Percentiles rank a stretch among this genome's conserved stretches.
phyloP scores from a whole-genome alignment of 1,284 basidiomycete species.

The Rhodotorula sp. region DNA sequence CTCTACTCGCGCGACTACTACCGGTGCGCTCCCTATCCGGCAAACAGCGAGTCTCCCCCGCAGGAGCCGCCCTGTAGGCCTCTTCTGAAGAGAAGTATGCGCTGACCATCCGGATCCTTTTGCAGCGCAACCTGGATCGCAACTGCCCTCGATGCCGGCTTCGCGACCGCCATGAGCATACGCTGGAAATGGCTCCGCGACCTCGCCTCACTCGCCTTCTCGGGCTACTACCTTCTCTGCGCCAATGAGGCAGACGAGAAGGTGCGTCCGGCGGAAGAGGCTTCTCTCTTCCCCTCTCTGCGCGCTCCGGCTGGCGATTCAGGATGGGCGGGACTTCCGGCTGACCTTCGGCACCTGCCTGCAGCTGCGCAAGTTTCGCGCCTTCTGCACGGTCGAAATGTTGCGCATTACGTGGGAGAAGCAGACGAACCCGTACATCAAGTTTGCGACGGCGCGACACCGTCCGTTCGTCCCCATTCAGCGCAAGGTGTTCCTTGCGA shows the following conservation, averaged over 20 bases:
- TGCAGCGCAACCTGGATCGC: constrained; percentile 88
- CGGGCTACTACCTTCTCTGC: constrained; percentile 86
- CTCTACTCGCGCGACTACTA: constrained; percentile 53
- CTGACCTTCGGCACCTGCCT: not conserved
- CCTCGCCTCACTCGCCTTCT: constrained; percentile 65
- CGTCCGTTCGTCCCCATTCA: constrained; percentile 65
- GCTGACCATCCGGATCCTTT: not conserved
- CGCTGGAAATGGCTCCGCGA: constrained; percentile 90
- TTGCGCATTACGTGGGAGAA: constrained; percentile 95
- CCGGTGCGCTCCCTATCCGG: not conserved
- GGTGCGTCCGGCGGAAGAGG: constrained; percentile 55
- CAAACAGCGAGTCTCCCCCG: too few species aligned
- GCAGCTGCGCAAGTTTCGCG: constrained; percentile 84
- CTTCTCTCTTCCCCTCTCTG: not conserved
- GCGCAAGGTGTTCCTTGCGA: constrained; percentile 74
- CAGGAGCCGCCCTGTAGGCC: too few species aligned
- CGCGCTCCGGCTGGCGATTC: not conserved
- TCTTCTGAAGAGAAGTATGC: too few species aligned
- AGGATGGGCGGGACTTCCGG: too few species aligned
- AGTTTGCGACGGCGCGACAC: constrained; percentile 64
- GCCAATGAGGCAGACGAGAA: constrained; percentile 93
- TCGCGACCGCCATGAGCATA: constrained; percentile 91
- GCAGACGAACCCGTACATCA: constrained; percentile 83
- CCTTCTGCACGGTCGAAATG: constrained; percentile 94
- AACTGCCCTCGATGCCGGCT: constrained; percentile 93